phyloP scores from a whole-genome alignment of 1,284 basidiomycete genomes.

The Naganishia sp. region DNA sequence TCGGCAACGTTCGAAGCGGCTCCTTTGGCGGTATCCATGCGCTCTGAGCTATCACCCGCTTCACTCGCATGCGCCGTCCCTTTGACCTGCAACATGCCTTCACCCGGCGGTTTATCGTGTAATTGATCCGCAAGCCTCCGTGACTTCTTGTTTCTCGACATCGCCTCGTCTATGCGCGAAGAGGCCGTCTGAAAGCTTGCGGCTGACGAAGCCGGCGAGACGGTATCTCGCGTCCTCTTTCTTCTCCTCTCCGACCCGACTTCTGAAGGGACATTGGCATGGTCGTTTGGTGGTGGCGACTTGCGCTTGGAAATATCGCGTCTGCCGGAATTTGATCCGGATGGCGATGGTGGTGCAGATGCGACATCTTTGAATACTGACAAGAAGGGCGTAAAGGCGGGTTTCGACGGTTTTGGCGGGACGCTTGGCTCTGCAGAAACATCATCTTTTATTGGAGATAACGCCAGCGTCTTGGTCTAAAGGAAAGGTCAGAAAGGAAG shows the following conservation, averaged over 20 bases:
- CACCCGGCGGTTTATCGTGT: background rate
- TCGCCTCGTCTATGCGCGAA: conserved; percentile 9
- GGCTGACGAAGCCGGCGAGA: conserved; percentile 15
- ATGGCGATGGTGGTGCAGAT: conserved; percentile 9
- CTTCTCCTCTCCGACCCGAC: background rate
- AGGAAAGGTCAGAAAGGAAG: background rate
- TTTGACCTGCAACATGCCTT: background rate
- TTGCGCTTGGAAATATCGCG: background rate
- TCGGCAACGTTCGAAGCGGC: background rate
- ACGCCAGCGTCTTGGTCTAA: background rate
- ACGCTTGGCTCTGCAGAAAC: background rate
- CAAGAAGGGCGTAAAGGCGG: conserved; percentile 13
- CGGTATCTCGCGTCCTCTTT: conserved; percentile 2
- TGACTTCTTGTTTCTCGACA: conserved; percentile 6
- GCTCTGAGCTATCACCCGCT: background rate
- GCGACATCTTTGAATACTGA: conserved; percentile 7
- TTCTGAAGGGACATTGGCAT: background rate
- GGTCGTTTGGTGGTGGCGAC: background rate
- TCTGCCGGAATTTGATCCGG: background rate
- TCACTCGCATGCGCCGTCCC: background rate
- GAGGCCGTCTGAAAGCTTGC: conserved; percentile 6
- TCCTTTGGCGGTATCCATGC: background rate
- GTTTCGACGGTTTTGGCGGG: background rate
- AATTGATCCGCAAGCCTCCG: conserved; percentile 1
- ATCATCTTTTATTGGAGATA: background rate